Conservation (phyloP, 1,139 yeast genomes). For the Yarrowia galli region DNA sequence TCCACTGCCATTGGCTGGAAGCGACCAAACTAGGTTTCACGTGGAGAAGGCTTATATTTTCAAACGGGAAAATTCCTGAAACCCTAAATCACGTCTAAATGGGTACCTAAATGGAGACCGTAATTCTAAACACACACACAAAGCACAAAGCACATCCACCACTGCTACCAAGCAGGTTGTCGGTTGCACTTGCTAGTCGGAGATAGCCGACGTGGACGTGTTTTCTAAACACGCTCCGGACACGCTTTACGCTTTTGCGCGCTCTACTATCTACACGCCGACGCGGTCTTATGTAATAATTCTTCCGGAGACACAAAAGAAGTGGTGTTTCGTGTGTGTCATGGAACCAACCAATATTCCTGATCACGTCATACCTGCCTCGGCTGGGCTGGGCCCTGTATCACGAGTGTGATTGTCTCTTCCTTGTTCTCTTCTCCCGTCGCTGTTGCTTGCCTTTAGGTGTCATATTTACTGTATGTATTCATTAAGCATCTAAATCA, state of each 20-base stretch:
- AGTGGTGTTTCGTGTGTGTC: too few species aligned
- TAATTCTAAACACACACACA: background rate
- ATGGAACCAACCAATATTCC: too few species aligned
- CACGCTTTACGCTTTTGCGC: background rate
- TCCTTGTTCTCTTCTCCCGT: background rate
- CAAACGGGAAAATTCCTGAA: background rate
- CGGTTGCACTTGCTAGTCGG: conserved; percentile 9
- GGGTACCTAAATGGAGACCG: too few species aligned
- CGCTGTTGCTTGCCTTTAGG: background rate
- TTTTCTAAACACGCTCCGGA: background rate
- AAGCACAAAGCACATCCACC: too few species aligned
- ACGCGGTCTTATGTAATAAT: background rate
- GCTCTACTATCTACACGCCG: too few species aligned
- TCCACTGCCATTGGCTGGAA: background rate
- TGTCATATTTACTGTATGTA: too few species aligned
- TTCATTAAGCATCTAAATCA: background rate
- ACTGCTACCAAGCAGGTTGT: background rate
- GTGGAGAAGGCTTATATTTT: conserved; percentile 5
- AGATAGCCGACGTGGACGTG: background rate
- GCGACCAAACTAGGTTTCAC: background rate
- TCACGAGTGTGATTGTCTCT: too few species aligned
- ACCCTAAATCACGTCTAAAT: background rate
- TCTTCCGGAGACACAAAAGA: too few species aligned
- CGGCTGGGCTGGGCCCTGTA: too few species aligned
- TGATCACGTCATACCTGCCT: too few species aligned